These are phyloP conservation scores for Boletellus deceptivus DNA, from an alignment of 1,284 basidiomycete species.

Conservation along the genomic window DNA sequence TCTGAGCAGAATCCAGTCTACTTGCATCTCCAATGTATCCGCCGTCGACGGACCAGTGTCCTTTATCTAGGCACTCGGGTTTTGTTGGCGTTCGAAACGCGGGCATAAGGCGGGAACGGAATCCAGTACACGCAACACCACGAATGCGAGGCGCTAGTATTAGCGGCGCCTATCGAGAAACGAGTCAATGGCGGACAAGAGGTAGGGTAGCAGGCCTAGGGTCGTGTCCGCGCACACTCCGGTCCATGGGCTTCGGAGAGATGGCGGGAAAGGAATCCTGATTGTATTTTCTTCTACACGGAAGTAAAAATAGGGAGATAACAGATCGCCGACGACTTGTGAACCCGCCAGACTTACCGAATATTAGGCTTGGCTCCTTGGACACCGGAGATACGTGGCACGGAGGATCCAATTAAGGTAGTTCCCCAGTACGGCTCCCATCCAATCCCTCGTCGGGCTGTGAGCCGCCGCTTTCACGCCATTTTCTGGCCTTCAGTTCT, in stretches of 20 bases:
- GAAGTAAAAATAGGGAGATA: slow-evolving; percentile 8
- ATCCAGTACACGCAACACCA: slow-evolving; percentile 9
- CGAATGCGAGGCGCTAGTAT: slow-evolving; percentile 1
- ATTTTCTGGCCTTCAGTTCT: slow-evolving; percentile 55
- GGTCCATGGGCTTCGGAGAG: slow-evolving; percentile 7
- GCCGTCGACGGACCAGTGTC: slow-evolving; percentile 26
- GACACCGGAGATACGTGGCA: slow-evolving; percentile 2
- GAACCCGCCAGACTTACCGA: background rate
- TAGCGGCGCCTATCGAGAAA: background rate
- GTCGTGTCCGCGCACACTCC: background rate
- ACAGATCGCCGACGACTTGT: slow-evolving; percentile 4
- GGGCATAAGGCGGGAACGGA: slow-evolving; percentile 22
- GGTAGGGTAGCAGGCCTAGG: background rate
- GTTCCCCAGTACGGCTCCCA: slow-evolving; percentile 2
- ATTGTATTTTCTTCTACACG: slow-evolving; percentile 1
- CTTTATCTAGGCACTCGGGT: slow-evolving; percentile 9
- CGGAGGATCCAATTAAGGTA: slow-evolving; percentile 8
- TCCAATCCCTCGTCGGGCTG: slow-evolving; percentile 9
- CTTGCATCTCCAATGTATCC: slow-evolving; percentile 26
- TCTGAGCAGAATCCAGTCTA: background rate
- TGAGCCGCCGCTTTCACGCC: slow-evolving; percentile 14
- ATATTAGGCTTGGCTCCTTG: background rate
- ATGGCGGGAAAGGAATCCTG: background rate
- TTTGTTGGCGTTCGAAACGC: slow-evolving; percentile 12
- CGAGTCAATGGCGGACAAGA: slow-evolving; percentile 2